Conservation (phyloP, 1,139 yeast species). For the Diutina pseudorugosa region DNA sequence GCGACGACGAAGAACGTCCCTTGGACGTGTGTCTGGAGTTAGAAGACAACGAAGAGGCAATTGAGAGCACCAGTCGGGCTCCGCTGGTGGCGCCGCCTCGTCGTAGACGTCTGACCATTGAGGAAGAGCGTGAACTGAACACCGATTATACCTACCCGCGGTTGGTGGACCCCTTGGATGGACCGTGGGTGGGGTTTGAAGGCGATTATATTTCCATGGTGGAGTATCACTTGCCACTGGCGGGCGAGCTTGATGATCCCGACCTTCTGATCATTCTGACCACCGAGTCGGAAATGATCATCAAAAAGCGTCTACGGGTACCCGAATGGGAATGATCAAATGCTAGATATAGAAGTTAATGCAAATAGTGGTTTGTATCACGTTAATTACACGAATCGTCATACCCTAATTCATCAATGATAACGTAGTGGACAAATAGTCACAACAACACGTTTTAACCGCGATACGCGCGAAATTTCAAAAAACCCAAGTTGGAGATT, state of each 20-base stretch:
- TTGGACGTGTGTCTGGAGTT: background rate
- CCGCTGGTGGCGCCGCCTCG: background rate
- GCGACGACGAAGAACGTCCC: background rate
- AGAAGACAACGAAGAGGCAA: background rate
- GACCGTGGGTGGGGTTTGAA: constrained; percentile 47
- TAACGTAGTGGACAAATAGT: too few relatives aligned
- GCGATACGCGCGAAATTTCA: too few relatives aligned
- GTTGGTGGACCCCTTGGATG: constrained; percentile 35
- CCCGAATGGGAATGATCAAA: background rate
- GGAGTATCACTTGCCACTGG: constrained; percentile 11
- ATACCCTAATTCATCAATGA: too few relatives aligned
- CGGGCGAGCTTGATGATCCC: background rate
- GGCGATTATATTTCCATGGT: constrained; percentile 38
- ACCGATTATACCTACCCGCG: constrained; percentile 41
- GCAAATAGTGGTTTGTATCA: background rate
- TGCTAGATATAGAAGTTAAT: background rate
- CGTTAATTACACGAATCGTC: background rate
- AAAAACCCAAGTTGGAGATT: too few relatives aligned
- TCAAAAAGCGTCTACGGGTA: background rate
- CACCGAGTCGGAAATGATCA: background rate
- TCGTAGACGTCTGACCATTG: constrained; percentile 32
- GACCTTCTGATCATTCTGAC: constrained; percentile 4
- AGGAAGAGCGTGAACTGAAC: constrained; percentile 42
- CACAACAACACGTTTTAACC: too few relatives aligned
- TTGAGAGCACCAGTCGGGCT: background rate